Conservation (phyloP, 495 filamentous ascomycete genomes). For the Neurospora sp. region DNA sequence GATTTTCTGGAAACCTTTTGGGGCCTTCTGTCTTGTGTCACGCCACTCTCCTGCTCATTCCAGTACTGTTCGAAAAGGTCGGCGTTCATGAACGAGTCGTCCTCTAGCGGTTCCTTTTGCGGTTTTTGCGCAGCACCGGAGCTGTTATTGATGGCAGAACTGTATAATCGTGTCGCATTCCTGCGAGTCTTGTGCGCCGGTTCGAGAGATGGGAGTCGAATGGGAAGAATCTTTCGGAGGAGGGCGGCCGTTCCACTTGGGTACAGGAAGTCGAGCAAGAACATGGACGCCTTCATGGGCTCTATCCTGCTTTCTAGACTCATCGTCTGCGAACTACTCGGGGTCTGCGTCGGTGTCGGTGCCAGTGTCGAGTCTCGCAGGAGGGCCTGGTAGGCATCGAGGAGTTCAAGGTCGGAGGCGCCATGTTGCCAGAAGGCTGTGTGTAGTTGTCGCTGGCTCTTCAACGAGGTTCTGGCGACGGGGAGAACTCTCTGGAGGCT, state of each 20-base stretch:
- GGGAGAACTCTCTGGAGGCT: constrained; percentile 56
- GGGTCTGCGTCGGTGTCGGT: constrained; percentile 1
- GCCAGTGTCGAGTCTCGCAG: constrained; percentile 12
- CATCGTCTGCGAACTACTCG: not conserved
- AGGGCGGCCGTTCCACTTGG: constrained; percentile 42
- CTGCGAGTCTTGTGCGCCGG: not conserved
- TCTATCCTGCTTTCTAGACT: constrained; percentile 11
- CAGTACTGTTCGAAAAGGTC: not conserved
- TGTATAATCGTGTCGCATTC: constrained; percentile 9
- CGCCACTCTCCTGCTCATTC: not conserved
- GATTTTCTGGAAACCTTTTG: not conserved
- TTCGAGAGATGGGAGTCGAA: constrained; percentile 5
- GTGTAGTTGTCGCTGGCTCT: constrained; percentile 51
- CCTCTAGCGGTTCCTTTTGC: not conserved
- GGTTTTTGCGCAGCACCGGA: not conserved
- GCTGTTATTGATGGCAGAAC: not conserved
- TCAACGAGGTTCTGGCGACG: constrained; percentile 39
- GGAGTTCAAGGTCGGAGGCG: constrained; percentile 45
- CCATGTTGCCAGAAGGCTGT: constrained; percentile 60
- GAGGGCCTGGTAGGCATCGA: constrained; percentile 34
- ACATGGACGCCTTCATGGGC: constrained; percentile 26
- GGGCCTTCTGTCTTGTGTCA: not conserved
- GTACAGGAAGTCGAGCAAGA: constrained; percentile 55
- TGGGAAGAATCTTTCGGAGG: constrained; percentile 27
- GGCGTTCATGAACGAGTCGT: not conserved